Base-by-base conservation (phyloP, 1,284 basidiomycete species). In the Cryptococcus sp. region DNA sequence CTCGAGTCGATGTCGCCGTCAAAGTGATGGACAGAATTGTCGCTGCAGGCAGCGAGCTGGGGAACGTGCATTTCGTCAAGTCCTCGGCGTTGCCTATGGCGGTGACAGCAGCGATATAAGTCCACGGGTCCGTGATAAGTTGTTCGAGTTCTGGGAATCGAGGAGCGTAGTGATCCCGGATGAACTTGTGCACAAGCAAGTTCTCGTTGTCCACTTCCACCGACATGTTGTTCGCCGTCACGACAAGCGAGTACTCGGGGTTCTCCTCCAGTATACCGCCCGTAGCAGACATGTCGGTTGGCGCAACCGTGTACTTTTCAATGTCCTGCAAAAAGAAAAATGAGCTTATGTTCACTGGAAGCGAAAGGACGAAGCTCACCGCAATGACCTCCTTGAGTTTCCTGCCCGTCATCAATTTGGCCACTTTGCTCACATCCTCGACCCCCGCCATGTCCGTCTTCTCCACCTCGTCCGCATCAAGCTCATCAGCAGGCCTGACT, bases 131-230 rank as follows among this genome's bases (percentile, higher is more conserved):
- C 7, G 87, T 85, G 35, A 99, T 90, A 40, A 99, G 85, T 67
- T 95, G 90, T 76, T 98, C 96, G 20, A 99, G 85, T 71, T 99
- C 95, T 11, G 96, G 95, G 77, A 99, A 99, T 64, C 94, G 91
- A 22, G 90, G 85, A 1, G 90, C 86, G 77, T 99, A 99, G 80
- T 98, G 95, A 74, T 99, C 96, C 65, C 96, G 88, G 71, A 99
- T 96, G 82, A 97, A 99, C 88, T 99, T 99, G 82, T 99, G 93
- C 1, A 98, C 94, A 25, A 99, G 83, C 58, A 99, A 83, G 58
- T 97, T 91, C 78, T 99, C 96, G 70, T 99, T 99, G 79, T 99
- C 96, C 1, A 99, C 88, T 69, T 99, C 96, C 19, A 99, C 96
- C 1, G 93, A 93, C 60, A 98, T 82, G 79, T 99, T 99, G 82